These are phyloP conservation scores for Fusarium sp. DNA, from an alignment of 2,329 filamentous ascomycete species.

Conservation along the genomic window DNA sequence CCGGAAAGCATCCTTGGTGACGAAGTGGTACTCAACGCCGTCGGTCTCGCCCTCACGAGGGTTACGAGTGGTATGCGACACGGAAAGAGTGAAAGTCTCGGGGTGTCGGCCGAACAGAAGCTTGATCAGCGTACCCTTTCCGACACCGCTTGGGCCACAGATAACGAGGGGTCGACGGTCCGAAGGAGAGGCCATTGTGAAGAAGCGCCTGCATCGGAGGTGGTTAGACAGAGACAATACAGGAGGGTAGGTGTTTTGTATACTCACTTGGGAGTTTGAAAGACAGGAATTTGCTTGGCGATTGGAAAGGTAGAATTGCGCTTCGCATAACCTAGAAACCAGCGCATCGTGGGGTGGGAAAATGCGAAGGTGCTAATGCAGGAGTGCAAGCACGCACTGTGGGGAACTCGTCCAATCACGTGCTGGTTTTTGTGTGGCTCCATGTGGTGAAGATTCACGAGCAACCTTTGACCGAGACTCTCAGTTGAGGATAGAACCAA, in stretches of 20 bases:
- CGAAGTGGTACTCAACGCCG: constrained; percentile 87
- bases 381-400: constrained; percentile 15
- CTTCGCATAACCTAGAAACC: constrained; percentile 38
- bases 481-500: not conserved
- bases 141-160: constrained; percentile 84
- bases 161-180: constrained; percentile 80
- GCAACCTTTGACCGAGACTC: not conserved
- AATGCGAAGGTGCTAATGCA: constrained; percentile 34
- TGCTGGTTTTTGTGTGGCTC: constrained; percentile 1
- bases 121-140: constrained; percentile 85
- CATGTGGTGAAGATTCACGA: constrained; percentile 5
- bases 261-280: constrained; percentile 25
- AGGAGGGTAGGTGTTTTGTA: fast-evolving
- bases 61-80: constrained; percentile 83
- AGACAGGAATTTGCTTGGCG: constrained; percentile 17
- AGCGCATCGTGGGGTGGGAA: constrained; percentile 33
- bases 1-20: constrained; percentile 76
- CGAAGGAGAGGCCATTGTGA: constrained; percentile 54
- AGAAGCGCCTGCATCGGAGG: constrained; percentile 20
- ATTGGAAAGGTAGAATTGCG: constrained; percentile 29
- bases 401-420: constrained; percentile 30
- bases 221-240: not conserved
- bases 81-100: constrained; percentile 68
- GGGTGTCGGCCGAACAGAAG: constrained; percentile 74
- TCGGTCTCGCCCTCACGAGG: constrained; percentile 84